Conservation (phyloP, 441 rosid genomes). For the Metrosideros polymorpha region DNA sequence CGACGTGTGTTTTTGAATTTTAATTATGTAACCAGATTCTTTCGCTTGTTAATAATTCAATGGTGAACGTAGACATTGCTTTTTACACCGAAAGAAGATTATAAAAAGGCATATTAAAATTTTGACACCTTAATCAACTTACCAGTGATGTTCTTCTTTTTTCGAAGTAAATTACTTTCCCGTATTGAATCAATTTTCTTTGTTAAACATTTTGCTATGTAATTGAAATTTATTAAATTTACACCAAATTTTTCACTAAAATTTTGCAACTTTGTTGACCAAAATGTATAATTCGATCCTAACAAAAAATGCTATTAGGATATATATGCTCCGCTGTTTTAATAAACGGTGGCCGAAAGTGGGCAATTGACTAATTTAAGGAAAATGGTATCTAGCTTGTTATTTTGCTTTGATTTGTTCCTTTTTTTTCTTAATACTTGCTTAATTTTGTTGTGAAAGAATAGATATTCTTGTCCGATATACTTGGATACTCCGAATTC, state of each 20-base stretch:
- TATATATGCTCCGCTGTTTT: not conserved
- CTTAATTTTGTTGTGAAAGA: fast-evolving
- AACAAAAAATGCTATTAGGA: not conserved
- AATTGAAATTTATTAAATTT: not conserved
- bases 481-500: not conserved
- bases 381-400: not conserved
- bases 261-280: not conserved
- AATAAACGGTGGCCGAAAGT: not conserved
- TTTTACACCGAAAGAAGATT: not conserved
- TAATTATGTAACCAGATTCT: not conserved
- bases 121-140: not conserved
- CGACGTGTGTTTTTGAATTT: too few species aligned
- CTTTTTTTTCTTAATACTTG: not conserved
- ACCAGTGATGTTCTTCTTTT: not conserved
- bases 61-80: fast-evolving
- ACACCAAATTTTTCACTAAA: not conserved
- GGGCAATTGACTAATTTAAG: not conserved
- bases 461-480: not conserved
- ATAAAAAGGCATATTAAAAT: not conserved
- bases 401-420: not conserved
- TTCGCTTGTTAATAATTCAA: not conserved
- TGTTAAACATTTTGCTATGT: not conserved
- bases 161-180: not conserved
- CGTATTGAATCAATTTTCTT: not conserved
- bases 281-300: not conserved